Evolutionary conservation across 164 flowering plant species (phyloP), one percentile per base, ranked within the genome.

Genomic region (Nymphaea thermarum): DNA sequence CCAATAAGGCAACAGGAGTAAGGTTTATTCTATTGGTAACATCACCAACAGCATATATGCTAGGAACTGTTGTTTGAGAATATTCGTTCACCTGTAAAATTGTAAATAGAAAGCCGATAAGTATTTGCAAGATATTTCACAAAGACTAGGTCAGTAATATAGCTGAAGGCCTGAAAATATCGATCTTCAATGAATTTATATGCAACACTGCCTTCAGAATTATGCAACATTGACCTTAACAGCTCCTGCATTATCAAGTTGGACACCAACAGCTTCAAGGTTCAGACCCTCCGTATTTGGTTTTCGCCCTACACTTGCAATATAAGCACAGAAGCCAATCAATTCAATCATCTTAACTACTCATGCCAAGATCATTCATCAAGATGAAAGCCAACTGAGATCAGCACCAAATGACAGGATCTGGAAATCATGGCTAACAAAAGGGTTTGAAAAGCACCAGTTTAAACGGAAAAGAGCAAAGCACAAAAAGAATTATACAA

Each of bases 11-110:
- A 43, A 90, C 93, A 42, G 96, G 96, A 36, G 96, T 90, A 71
- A 90, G 93, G 77, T 90, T 90, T 68, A 86, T 81, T 25, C 96
- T 78, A 73, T 90, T 87, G 63, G 96, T 90, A 73, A 88, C 99
- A 85, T 94, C 99, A 71, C 99, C 99, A 57, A 94, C 78, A 65
- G 99, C 99, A 98, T 96, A 94, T 74, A 94, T 90, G 77, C 92
- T 91, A 42, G 96, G 91, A 69, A 94, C 67, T 68, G 73, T 90
- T 67, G 99, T 88, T 51, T 80, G 80, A 18, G 99, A 91, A 75
- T 80, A 87, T 69, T 87, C 98, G 70, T 94, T 87, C 4, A 94
- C 99, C 99, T 94, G 81, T 5, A 74, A 14, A 67, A 43, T 25
- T 25, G 36, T 25, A 25, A 25, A 25, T 25, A 25, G 36, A 25